Evolutionary conservation across 2,329 filamentous ascomycete species (phyloP).

Genomic region (Cordyceps sp.): DNA sequence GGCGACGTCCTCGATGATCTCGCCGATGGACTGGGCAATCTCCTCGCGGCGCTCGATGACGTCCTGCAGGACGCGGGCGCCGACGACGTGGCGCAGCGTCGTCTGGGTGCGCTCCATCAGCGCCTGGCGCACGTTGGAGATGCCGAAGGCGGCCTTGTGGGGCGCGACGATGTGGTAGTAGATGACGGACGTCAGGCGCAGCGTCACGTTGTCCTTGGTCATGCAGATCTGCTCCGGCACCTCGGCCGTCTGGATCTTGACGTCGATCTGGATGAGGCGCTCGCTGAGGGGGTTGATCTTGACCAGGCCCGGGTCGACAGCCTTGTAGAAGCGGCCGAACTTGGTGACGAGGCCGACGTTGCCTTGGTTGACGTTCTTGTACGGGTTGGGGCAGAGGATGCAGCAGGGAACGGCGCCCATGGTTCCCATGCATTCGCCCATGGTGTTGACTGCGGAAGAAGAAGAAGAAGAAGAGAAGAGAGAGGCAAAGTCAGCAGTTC

Average conservation of each 20-base stretch:
- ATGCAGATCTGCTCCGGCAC: conserved; percentile 95
- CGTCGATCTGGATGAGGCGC: conserved; percentile 77
- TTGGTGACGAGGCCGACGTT: conserved; percentile 92
- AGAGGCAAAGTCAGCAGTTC: too few relatives aligned
- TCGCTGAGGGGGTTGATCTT: conserved; percentile 96
- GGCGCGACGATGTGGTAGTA: conserved; percentile 96
- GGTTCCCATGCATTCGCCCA: conserved; percentile 62
- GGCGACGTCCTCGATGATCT: conserved; percentile 95
- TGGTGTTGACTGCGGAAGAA: conserved; percentile 41
- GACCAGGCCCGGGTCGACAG: conserved; percentile 90
- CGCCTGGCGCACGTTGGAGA: conserved; percentile 87
- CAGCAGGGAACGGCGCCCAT: conserved; percentile 84
- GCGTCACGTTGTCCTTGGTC: conserved; percentile 97
- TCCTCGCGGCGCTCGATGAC: conserved; percentile 98
- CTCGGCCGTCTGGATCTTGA: conserved; percentile 98
- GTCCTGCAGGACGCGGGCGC: conserved; percentile 87
- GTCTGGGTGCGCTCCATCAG: conserved; percentile 96
- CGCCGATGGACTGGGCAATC: conserved; percentile 82
- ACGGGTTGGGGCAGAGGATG: conserved; percentile 84
- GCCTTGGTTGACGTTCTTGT: conserved; percentile 81
- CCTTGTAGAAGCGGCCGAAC: conserved; percentile 87
- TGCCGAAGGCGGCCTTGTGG: conserved; percentile 94
- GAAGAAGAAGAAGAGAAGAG: neutral
- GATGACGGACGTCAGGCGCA: conserved; percentile 89
- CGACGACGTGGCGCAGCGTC: conserved; percentile 89